Base-by-base conservation (phyloP, 805 yeast species). In the Schizosaccharomyces osmophilus region DNA sequence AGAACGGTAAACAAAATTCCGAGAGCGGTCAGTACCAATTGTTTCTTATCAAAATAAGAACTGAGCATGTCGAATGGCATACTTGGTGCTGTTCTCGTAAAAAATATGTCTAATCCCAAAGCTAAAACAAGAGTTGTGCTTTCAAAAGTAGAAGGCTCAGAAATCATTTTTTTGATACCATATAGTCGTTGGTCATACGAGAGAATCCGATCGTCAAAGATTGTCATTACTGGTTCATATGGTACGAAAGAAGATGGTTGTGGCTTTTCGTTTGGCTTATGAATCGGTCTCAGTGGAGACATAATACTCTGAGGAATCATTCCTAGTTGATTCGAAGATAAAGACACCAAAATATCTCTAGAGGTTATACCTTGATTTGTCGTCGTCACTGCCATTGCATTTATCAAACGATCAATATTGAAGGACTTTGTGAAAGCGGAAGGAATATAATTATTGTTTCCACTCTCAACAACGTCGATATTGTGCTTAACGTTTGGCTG, bases 41-140 rank as follows among this genome's bases (percentile, higher is more conserved):
- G 83, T 15, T 73, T 68, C 67, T 80, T 84, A 66, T 83, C 87
- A 68, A 93, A 93, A 61, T 77, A 75, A 39, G 76, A 72, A 31
- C 82, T 79, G 69, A 90, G 75, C 60, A 80, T 75, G 72, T 90
- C 98, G 71, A 86, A 89, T 48, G 87, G 85, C 55, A 79, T 79
- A 0, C 96, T 86, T 0, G 97, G 96, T 60, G 84, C 78, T 19
- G 85, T 76, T 62, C 81, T 75, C 0, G 94, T 83, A 68, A 89
- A 85, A 73, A 85, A 89, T 5, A 84, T 69, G 68, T 87, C 94
- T n/a, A 76, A 71, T 22, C 84, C 86, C 45, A 78, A 75, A 64
- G 93, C 82, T 0, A 85, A 78, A 22, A 86, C 75, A 19, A 72
- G 62, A 1, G 84, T 76, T 0, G 97, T 88, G 1, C 95, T 85